phyloP scores from a whole-genome alignment of 2,329 filamentous ascomycete genomes.

The Pseudopithomyces maydicus region DNA sequence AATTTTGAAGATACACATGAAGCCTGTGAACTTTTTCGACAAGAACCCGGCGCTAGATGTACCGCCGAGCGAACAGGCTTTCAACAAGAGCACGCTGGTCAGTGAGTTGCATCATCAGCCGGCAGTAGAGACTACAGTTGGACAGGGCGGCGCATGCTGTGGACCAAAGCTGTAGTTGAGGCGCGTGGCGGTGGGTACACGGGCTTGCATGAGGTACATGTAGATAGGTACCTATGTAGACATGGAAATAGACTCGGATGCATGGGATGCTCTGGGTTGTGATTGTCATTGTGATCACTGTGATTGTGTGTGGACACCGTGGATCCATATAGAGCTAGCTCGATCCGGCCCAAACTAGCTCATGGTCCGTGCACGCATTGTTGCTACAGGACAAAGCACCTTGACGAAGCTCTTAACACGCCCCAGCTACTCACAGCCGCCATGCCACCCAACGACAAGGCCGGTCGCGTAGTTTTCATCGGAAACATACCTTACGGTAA shows the following conservation, averaged over 20 bases:
- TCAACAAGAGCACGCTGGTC: conserved; percentile 49
- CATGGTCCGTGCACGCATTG: neutral
- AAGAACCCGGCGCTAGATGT: conserved; percentile 65
- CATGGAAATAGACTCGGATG: too few species aligned
- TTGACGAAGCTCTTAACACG: neutral
- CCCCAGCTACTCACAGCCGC: neutral
- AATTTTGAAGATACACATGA: conserved; percentile 61
- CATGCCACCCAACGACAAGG: conserved; percentile 62
- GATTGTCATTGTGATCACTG: too few species aligned
- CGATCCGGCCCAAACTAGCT: neutral
- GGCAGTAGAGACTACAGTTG: conserved; percentile 41
- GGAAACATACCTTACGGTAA: conserved; percentile 84
- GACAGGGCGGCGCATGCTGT: conserved; percentile 46
- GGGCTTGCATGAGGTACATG: neutral
- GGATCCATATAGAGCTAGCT: neutral
- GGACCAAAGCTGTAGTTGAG: conserved; percentile 30
- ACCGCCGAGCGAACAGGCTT: conserved; percentile 56
- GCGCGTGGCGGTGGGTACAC: neutral
- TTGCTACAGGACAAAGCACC: neutral
- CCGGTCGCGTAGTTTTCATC: conserved; percentile 80
- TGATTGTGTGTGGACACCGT: too few species aligned
- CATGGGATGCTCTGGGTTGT: too few species aligned
- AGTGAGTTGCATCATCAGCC: conserved; percentile 46
- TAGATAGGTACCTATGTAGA: too few species aligned
- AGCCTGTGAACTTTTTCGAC: conserved; percentile 64